Conservation (phyloP, 345 rosid species). For the Theobroma cacao region DNA sequence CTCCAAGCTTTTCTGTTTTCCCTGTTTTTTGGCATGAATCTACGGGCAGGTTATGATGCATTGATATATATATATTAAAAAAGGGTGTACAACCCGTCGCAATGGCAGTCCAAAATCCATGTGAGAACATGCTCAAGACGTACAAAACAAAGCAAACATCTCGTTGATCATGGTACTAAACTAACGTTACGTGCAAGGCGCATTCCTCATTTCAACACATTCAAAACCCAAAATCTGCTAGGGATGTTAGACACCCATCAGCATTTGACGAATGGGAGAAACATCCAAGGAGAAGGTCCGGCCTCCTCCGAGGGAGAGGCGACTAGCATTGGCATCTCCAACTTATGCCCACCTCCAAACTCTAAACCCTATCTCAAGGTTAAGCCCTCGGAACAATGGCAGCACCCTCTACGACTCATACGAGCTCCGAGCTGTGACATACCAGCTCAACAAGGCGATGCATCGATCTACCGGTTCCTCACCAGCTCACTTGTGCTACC, state of each 20-base stretch:
- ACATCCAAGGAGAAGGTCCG: constrained; percentile 3
- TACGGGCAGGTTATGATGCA: background rate
- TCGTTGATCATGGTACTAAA: constrained; percentile 6
- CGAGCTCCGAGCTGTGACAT: constrained; percentile 41
- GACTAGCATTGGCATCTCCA: background rate
- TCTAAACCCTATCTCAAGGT: constrained; percentile 13
- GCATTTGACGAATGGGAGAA: constrained; percentile 14
- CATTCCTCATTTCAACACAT: background rate
- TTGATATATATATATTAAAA: background rate
- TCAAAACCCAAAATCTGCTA: background rate
- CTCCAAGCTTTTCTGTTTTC: background rate
- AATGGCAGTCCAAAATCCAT: background rate
- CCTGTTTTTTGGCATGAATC: background rate
- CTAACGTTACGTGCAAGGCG: constrained; percentile 12
- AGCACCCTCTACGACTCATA: constrained; percentile 46
- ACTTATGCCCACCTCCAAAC: background rate
- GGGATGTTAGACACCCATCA: too few relatives aligned
- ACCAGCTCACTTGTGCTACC: constrained; percentile 8
- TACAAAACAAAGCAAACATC: constrained; percentile 31
- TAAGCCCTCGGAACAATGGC: constrained; percentile 26
- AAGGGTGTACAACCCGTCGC: background rate
- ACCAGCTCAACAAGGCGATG: constrained; percentile 48
- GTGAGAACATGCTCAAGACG: constrained; percentile 20
- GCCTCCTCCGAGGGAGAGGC: background rate
- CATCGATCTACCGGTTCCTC: constrained; percentile 22